Conservation (phyloP, 2,329 filamentous ascomycete genomes). For the Trichoderma citrinoviride region DNA sequence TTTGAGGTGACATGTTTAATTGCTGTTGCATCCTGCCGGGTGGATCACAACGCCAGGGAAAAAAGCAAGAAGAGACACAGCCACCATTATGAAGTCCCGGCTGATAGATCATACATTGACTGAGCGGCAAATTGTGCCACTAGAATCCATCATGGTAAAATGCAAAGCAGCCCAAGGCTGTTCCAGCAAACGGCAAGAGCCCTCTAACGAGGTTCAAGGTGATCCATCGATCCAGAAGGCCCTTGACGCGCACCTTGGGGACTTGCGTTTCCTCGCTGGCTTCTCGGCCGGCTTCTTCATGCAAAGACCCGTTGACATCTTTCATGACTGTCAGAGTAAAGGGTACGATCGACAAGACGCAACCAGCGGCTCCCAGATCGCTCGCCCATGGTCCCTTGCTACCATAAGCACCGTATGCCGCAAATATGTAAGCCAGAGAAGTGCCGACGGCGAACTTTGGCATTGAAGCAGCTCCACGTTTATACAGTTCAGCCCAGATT, state of each 20-base stretch:
- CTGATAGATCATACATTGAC: background rate
- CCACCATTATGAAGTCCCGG: background rate
- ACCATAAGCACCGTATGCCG: conserved; percentile 35
- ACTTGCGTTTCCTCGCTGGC: conserved; percentile 25
- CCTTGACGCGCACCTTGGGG: conserved; percentile 23
- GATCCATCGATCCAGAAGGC: conserved; percentile 27
- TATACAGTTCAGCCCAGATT: conserved; percentile 40
- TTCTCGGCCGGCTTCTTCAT: conserved; percentile 27
- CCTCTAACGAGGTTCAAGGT: conserved; percentile 34
- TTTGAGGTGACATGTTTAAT: background rate
- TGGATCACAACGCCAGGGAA: background rate
- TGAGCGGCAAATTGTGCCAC: background rate
- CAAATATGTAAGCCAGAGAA: conserved; percentile 37
- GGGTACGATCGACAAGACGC: conserved; percentile 40
- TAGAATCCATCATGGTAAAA: conserved; percentile 21
- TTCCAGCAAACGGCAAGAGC: conserved; percentile 34
- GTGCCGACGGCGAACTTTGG: conserved; percentile 37
- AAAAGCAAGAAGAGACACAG: background rate
- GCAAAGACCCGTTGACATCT: conserved; percentile 37
- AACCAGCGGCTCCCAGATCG: conserved; percentile 33
- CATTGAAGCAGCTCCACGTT: conserved; percentile 38
- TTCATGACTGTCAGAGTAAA: conserved; percentile 41
- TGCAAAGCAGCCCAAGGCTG: conserved; percentile 28
- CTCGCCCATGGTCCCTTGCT: conserved; percentile 35
- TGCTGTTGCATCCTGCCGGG: background rate